phyloP scores from a whole-genome alignment of 176 grass and related monocot genomes.

The Puccinellia tenuiflora region DNA sequence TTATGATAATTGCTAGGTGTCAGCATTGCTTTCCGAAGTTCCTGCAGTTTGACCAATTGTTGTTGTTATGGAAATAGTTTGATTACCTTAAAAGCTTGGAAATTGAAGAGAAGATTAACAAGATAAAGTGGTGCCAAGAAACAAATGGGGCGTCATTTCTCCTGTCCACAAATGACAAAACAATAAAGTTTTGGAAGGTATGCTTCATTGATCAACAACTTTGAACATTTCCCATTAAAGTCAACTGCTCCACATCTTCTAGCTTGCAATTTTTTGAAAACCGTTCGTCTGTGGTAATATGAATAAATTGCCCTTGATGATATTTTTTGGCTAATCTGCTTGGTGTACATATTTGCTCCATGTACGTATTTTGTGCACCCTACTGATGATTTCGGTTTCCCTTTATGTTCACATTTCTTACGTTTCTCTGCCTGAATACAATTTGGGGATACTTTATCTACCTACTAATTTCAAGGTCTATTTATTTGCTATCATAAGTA shows the following conservation, averaged over 20 bases:
- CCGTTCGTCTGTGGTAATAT: background rate
- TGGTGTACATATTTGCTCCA: background rate
- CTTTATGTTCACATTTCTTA: conserved; percentile 1
- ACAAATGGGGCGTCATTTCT: conserved; percentile 72
- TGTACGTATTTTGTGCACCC: background rate
- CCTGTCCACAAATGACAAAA: conserved; percentile 98
- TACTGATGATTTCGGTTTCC: conserved; percentile 18
- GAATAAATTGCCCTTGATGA: background rate
- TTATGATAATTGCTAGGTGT: conserved; percentile 9
- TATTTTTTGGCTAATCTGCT: background rate
- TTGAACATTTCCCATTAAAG: background rate
- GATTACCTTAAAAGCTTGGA: conserved; percentile 99
- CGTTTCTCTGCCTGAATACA: background rate
- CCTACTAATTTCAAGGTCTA: background rate
- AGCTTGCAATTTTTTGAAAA: background rate
- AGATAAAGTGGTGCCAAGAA: conserved; percentile 91
- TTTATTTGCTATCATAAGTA: background rate
- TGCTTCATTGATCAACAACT: background rate
- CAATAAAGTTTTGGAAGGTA: conserved; percentile 99
- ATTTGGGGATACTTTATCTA: background rate
- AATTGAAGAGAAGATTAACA: conserved; percentile 99
- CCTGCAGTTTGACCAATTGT: conserved; percentile 29
- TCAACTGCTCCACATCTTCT: background rate
- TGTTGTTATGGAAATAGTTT: conserved; percentile 56
- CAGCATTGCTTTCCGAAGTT: conserved; percentile 8